Evolutionary conservation across 2,329 filamentous ascomycete genomes (phyloP), one percentile per base, ranked within the genome.

Genomic region (Dothideomycetidae sp.): DNA sequence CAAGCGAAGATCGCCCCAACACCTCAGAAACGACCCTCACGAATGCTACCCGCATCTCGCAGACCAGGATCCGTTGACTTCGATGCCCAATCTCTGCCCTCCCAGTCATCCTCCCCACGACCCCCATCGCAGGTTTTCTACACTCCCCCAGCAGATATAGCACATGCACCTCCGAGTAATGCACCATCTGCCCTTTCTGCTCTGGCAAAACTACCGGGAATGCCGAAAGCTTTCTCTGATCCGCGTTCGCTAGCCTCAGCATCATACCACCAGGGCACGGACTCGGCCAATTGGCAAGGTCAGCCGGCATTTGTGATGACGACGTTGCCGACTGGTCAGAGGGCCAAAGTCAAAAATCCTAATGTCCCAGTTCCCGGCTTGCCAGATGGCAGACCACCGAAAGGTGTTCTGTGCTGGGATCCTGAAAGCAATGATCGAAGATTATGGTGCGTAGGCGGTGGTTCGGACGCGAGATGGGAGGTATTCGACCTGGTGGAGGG

Each of bases 161-260:
- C 33, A 5, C 37, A 48, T 38, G 32, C 39, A 15, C 44, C 42
- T 10, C 42, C 42, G 10, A 16, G 39, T 13, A 32, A 29, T 17
- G 41, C 38, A 10, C 38, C 42, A n/a, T 37, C 42, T 13, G 40
- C 36, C 13, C 18, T 33, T 12, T 42, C 40, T 11, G 44, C 36
- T 32, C 62, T 94, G 4, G 77, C 81, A 44, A 86, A 78, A 50
- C 72, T 94, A 5, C 86, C 86, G 0, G 64, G 92, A 39, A 73
- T 94, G 47, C 90, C 90, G 1, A 74, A 81, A 29, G 70, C 90
- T 18, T 92, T 96, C 54, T 88, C 82, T 1, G 90, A 96, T 47
- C 71, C 79, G 5, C 93, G 94, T 55, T 92, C 83, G 1, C 86
- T 88, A 50, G 71, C 82, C 3, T 83, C 77, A 29, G 71, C 74